Conservation (phyloP, 2,329 filamentous ascomycete genomes). For the Calonectria multiphialidica region DNA sequence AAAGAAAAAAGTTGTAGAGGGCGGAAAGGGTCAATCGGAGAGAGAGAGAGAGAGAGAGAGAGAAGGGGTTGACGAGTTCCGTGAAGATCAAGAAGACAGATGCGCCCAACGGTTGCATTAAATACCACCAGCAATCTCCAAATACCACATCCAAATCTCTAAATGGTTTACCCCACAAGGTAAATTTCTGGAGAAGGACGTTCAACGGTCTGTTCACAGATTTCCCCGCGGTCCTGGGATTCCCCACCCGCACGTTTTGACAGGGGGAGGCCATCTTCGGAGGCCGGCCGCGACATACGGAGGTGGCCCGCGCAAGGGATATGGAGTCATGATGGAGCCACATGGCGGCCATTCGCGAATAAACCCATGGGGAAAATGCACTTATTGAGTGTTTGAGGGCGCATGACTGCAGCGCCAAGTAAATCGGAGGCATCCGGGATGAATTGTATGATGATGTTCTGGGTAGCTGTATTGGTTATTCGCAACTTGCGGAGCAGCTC, state of each 20-base stretch:
- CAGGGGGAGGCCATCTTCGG: not conserved
- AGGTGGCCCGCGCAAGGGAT: not conserved
- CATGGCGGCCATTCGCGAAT: not conserved
- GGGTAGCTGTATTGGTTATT: not conserved
- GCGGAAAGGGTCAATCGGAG: not conserved
- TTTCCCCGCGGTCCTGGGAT: not conserved
- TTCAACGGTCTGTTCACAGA: not conserved
- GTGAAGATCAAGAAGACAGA: not conserved
- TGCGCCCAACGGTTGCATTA: not conserved
- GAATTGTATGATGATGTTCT: not conserved
- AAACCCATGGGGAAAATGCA: not conserved
- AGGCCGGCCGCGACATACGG: not conserved
- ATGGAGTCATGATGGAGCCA: not conserved
- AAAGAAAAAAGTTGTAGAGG: not conserved
- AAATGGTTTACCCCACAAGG: not conserved
- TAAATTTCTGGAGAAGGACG: not conserved
- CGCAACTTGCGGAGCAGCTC: not conserved
- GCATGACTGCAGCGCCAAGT: not conserved
- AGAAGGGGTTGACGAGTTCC: not conserved
- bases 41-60: not conserved
- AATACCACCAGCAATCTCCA: not conserved
- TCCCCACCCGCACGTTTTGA: not conserved
- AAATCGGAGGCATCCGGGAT: not conserved
- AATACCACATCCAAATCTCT: not conserved
- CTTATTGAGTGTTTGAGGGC: not conserved